Evolutionary conservation across 345 rosid genomes (phyloP), one percentile per base, ranked within the genome.

Genomic region (Physaria fendleri): DNA sequence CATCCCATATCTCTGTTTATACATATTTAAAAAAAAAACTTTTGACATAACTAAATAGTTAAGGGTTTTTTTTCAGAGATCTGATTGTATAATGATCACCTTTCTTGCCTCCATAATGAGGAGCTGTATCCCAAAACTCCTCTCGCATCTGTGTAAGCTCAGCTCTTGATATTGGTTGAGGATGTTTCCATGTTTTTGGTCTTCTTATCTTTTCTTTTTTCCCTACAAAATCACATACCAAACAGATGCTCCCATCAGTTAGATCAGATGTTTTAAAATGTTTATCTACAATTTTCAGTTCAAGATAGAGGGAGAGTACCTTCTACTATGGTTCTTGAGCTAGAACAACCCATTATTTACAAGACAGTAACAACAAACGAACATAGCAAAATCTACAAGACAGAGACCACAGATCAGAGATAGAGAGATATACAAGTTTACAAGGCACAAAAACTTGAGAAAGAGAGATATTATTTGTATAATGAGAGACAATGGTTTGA

Each of bases 101-200:
- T 71, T 64, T 71, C 60, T 71, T 76, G 54, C 96, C 94, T 65
- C 97, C 97, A 69, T 85, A 90, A 58, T 87, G 97, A 66, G 97
- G 97, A 68, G 97, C 89, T 17, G 97, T 90, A 72, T 90, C 97
- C 95, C 95, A 87, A 62, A 87, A 90, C 45, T 90, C 97, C 53
- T 90, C 97, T 12, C 97, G 80, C 84, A 87, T 62, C 77, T 85
- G 87, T 56, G 76, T 43, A 21, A 90, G 88, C 65, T 85, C 84
- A 44, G 87, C 69, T 79, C 70, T 85, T 20, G 97, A 83, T 38
- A 90, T 83, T 10, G 91, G 91, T 68, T 79, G 79, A 59, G 94
- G 77, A 81, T 87, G 94, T 69, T 82, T 90, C 95, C 96, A 90
- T 17, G 95, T 72, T 41, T 78, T 90, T 40, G 97, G 94, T 71